Base-by-base conservation (phyloP, 768 basidiomycete genomes). In the Boletus reticulatus region DNA sequence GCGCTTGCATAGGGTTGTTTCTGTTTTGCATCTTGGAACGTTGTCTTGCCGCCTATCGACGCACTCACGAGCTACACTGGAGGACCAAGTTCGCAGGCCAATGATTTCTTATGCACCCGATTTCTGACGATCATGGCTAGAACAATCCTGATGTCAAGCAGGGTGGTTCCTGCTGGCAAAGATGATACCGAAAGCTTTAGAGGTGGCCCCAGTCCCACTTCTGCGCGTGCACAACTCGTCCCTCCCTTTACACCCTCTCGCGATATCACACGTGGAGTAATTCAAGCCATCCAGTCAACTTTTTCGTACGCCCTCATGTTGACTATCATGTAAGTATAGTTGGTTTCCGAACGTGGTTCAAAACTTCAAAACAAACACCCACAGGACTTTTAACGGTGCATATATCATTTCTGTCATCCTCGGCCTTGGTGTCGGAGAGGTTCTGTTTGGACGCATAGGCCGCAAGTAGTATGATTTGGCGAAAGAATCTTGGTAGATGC, bases 331-430 rank as follows among this genome's bases (percentile, higher is more conserved):
- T 92, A 70, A 72, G 85, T 43, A 36, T 9, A 20, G 20, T 43
- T 45, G 11, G 13, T 17, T 17, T 19, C 39, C 57, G 31, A 38
- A 48, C 13, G 44, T 11, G 27, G 34, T 14, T 45, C 32, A 24
- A 5, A 52, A 4, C 36, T 39, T 63, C 32, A 41, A 59, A 65
- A 22, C 45, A 22, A 50, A 38, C 37, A 11, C 58, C 43, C 58
- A 52, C 65, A 95, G 92, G 94, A 89, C 89, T 7, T 94, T 89
- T 73, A 85, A 93, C 61, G 86, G 80, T 6, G 86, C 82, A 27
- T 95, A 83, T 65, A 78, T 94, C 53, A 80, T 94, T 34, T 78
- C 86, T 12, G 82, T 94, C 57, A 67, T 93, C 14, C 52, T 83
- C 3, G 92, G 92, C 2, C 72, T 88, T 31, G 87, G 84, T 10